Evolutionary conservation across 768 basidiomycete genomes (phyloP).

Genomic region (Zangia roseola): DNA sequence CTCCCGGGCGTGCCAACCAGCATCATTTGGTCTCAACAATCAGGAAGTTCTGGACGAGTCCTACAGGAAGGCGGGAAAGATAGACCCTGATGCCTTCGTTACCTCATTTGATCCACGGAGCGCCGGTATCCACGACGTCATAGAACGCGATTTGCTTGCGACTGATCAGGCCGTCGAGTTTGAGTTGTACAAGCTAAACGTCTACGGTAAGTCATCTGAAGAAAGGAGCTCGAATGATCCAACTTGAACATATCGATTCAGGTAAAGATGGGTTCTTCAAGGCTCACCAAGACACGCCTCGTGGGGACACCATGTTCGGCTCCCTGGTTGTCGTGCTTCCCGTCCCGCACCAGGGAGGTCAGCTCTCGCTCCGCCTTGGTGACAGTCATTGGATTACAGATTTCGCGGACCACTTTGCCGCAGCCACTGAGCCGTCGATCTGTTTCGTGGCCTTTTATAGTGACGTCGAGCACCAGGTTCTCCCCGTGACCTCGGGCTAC

Average conservation of each 20-base stretch:
- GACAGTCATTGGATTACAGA: slow-evolving; percentile 39
- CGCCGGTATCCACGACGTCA: slow-evolving; percentile 26
- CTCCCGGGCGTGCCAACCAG: slow-evolving; percentile 36
- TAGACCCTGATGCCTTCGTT: slow-evolving; percentile 38
- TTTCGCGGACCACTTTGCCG: slow-evolving; percentile 23
- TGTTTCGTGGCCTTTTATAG: slow-evolving; percentile 42
- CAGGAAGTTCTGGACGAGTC: slow-evolving; percentile 43
- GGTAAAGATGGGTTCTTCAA: slow-evolving; percentile 45
- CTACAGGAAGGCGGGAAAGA: slow-evolving; percentile 47
- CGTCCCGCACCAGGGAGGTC: slow-evolving; percentile 44
- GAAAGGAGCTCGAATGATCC: too few species aligned
- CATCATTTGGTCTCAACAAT: slow-evolving; percentile 38
- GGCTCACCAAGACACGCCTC: slow-evolving; percentile 48
- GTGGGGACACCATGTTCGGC: slow-evolving; percentile 44
- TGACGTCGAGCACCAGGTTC: slow-evolving; percentile 46
- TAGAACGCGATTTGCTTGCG: slow-evolving; percentile 15
- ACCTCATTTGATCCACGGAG: slow-evolving; percentile 31
- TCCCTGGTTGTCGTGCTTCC: slow-evolving; percentile 51
- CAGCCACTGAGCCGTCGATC: slow-evolving; percentile 8
- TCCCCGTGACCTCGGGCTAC: slow-evolving; percentile 38
- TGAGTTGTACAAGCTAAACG: slow-evolving; percentile 47
- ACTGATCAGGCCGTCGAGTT: slow-evolving; percentile 26
- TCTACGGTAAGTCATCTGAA: slow-evolving; percentile 35
- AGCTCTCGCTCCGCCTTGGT: slow-evolving; percentile 36
- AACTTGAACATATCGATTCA: not conserved